phyloP scores from a whole-genome alignment of 495 filamentous ascomycete genomes.

The Cercophora newfieldiana region DNA sequence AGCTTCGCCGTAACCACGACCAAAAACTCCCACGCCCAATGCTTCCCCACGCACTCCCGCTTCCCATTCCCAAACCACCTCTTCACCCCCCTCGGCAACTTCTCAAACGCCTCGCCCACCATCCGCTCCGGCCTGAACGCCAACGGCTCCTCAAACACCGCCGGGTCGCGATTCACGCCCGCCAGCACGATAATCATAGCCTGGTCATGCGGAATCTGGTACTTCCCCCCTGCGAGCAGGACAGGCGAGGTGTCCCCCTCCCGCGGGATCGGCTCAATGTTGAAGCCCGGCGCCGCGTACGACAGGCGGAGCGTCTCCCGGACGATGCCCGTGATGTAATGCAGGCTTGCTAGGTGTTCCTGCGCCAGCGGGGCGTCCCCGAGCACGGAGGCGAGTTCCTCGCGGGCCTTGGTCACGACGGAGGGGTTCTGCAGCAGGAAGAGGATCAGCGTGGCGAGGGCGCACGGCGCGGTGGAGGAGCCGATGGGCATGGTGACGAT shows the following conservation, averaged over 20 bases:
- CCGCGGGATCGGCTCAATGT: constrained; percentile 56
- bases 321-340: constrained; percentile 64
- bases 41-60: constrained; percentile 64
- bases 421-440: constrained; percentile 62
- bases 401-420: constrained; percentile 59
- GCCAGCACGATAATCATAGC: constrained; percentile 60
- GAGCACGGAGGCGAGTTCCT: constrained; percentile 65
- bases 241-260: constrained; percentile 46
- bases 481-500: constrained; percentile 61
- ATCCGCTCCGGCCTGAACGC: constrained; percentile 68
- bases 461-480: constrained; percentile 47
- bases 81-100: constrained; percentile 59
- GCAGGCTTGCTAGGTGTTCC: constrained; percentile 59
- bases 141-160: constrained; percentile 62
- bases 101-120: constrained; percentile 62
- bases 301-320: constrained; percentile 66
- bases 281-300: constrained; percentile 68
- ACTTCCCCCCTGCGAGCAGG: constrained; percentile 60
- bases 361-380: constrained; percentile 52
- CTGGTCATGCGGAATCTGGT: constrained; percentile 61
- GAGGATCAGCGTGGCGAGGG: constrained; percentile 57
- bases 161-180: constrained; percentile 66
- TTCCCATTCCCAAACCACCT: constrained; percentile 72
- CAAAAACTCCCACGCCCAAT: constrained; percentile 68
- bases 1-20: constrained; percentile 56